Conservation (phyloP, 2,329 filamentous ascomycete species). For the Salinomyces thailandicus region DNA sequence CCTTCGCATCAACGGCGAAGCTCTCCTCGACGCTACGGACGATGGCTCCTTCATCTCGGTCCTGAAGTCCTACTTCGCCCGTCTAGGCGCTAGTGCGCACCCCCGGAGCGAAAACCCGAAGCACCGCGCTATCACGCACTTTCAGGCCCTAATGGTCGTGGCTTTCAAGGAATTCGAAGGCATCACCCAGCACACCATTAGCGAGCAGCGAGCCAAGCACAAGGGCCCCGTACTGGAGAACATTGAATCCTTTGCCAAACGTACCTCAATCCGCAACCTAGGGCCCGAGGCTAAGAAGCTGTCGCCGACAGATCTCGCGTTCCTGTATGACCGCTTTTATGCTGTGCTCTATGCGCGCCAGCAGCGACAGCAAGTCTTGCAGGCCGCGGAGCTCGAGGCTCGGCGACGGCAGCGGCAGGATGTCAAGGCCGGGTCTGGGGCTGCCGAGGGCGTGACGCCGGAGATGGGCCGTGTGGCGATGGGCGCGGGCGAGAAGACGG, state of each 20-base stretch:
- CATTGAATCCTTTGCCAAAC: slow-evolving; percentile 94
- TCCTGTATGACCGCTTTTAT: slow-evolving; percentile 91
- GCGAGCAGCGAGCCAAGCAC: slow-evolving; percentile 79
- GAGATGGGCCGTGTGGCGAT: slow-evolving; percentile 82
- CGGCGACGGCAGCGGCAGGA: slow-evolving; percentile 41
- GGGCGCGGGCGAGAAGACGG: slow-evolving; percentile 66
- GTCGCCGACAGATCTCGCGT: slow-evolving; percentile 72
- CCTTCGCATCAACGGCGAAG: slow-evolving; percentile 90
- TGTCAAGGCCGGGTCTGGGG: slow-evolving; percentile 36
- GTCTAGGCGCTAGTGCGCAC: slow-evolving; percentile 89
- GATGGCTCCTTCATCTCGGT: slow-evolving; percentile 96
- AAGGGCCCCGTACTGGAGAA: slow-evolving; percentile 90
- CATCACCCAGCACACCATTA: slow-evolving; percentile 87
- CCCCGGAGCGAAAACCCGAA: slow-evolving; percentile 94
- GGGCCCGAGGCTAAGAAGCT: slow-evolving; percentile 92
- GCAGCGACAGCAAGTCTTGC: slow-evolving; percentile 65
- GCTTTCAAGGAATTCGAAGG: slow-evolving; percentile 96
- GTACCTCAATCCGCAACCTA: slow-evolving; percentile 89
- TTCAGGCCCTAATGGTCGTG: slow-evolving; percentile 97
- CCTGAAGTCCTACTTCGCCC: slow-evolving; percentile 86
- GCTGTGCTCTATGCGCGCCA: slow-evolving; percentile 83
- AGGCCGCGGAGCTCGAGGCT: slow-evolving; percentile 54
- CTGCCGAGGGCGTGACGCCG: slow-evolving; percentile 35
- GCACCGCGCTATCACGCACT: slow-evolving; percentile 82
- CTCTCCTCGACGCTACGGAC: slow-evolving; percentile 82